phyloP scores from a whole-genome alignment of 2,329 filamentous ascomycete species.

The Colletotrichum magnum region DNA sequence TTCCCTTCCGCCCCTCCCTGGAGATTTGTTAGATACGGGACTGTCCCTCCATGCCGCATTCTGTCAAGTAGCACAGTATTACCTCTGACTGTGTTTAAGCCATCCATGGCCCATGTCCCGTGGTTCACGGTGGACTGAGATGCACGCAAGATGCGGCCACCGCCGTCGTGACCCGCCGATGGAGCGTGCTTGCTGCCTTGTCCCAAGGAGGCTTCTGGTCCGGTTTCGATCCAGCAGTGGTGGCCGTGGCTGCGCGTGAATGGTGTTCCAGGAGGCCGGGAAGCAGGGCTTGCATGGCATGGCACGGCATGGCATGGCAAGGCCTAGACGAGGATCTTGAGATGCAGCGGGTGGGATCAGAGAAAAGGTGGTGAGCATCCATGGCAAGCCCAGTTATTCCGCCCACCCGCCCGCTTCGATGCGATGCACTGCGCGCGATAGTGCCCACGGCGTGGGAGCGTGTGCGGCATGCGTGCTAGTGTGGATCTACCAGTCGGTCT shows the following conservation, averaged over 20 bases:
- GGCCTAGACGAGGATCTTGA: slow-evolving; percentile 39
- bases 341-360: slow-evolving; percentile 39
- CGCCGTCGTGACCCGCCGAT: slow-evolving; percentile 23
- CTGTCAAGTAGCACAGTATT: neutral
- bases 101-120: slow-evolving; percentile 1
- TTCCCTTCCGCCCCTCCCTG: slow-evolving; percentile 16
- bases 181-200: slow-evolving; percentile 25
- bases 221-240: slow-evolving; percentile 32
- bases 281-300: slow-evolving; percentile 36
- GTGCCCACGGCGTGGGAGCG: slow-evolving; percentile 22
- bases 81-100: neutral
- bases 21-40: slow-evolving; percentile 22
- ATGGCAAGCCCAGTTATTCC: slow-evolving; percentile 30
- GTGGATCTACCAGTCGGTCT: slow-evolving; percentile 35
- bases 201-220: slow-evolving; percentile 34
- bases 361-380: slow-evolving; percentile 33
- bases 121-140: slow-evolving; percentile 30
- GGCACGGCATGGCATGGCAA: slow-evolving; percentile 34
- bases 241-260: slow-evolving; percentile 33
- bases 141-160: slow-evolving; percentile 37
- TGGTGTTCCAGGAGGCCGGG: slow-evolving; percentile 37
- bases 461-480: slow-evolving; percentile 19
- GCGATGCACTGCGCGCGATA: slow-evolving; percentile 37
- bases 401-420: slow-evolving; percentile 23
- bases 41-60: slow-evolving; percentile 10